Base-by-base conservation (phyloP, 495 filamentous ascomycete species). In the Trichocladium antarcticum region DNA sequence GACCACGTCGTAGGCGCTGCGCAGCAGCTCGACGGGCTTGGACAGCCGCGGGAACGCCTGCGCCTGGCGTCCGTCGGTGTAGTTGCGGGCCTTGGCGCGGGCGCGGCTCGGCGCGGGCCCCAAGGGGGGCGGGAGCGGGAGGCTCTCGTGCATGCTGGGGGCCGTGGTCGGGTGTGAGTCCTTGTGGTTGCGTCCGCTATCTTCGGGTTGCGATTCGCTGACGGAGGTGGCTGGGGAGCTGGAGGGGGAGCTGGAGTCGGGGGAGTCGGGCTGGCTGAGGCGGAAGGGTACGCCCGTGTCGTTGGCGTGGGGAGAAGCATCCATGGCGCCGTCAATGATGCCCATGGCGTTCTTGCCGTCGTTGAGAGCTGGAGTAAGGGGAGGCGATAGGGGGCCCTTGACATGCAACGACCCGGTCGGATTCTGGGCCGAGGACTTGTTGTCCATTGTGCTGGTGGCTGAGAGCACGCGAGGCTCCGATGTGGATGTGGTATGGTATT, bases 1-100 rank as follows among this genome's bases (percentile, higher is more conserved):
- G 20, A 84, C 74, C 19, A 76, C 74, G 57, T 85, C 80, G 45
- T 84, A 83, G n/a, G 65, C 57, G 34, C 65, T 58, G 27, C 75
- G 66, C 55, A 84, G 72, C 14, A 74, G 68, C 50, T 77, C 68
- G 16, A 82, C 71, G 0, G 80, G 73, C 47, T 68, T 73, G 42
- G 73, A 74, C 20, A 84, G 69, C 1, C 70, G 69, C 1, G 79
- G 78, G 51, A 70, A 77, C 37, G 47, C 24, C 36, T 59, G 44
- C 14, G 50, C 56, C 14, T 61, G 59, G 11, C 57, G 56, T 45
- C 74, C 68, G 52, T 74, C 72, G 17, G 59, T 64, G 53, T 68
- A 73, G 7, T 61, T 60, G 22, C 59, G 59, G 44, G 67, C 63
- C 43, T 67, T 64, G 8, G 67, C n/a, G 27, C 56, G 45, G 58